Conservation (phyloP, 2,329 filamentous ascomycete species). For the Byssochlamys sp. region DNA sequence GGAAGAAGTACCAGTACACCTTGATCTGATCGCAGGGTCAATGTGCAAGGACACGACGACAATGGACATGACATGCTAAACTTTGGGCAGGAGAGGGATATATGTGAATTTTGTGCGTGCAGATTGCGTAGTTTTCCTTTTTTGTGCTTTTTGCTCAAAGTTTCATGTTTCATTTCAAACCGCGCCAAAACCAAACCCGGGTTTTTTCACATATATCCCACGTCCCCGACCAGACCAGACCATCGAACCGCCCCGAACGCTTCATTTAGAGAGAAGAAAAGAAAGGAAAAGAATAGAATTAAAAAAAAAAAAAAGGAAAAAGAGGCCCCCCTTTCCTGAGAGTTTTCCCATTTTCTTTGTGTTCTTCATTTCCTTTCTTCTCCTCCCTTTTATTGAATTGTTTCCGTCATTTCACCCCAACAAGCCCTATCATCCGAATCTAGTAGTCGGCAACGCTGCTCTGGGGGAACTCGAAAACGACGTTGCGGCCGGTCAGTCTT, state of each 20-base stretch:
- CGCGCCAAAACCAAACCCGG: background rate
- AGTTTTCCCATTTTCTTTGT: background rate
- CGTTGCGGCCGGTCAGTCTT: conserved; percentile 88
- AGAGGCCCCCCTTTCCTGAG: conserved; percentile 1
- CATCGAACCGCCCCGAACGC: background rate
- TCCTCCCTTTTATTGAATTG: conserved; percentile 2
- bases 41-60: background rate
- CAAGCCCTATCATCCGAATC: conserved; percentile 21
- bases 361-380: background rate
- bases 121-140: background rate
- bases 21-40: background rate
- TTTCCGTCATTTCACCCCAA: conserved; percentile 1
- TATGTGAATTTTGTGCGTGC: background rate
- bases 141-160: background rate
- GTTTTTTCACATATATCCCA: background rate
- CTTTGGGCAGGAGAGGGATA: background rate
- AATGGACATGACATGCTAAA: conserved; percentile 1
- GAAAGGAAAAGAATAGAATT: conserved; percentile 15
- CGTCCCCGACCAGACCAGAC: conserved; percentile 1
- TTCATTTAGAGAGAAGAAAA: conserved; percentile 17
- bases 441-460: conserved; percentile 70
- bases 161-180: background rate
- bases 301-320: conserved; percentile 16
- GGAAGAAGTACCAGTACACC: conserved; percentile 1
- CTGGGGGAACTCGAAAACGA: conserved; percentile 98